Percentiles rank a stretch among this genome's conserved stretches.
phyloP scores from a whole-genome alignment of 2,329 filamentous ascomycete genomes.

The Penicillium sp. region DNA sequence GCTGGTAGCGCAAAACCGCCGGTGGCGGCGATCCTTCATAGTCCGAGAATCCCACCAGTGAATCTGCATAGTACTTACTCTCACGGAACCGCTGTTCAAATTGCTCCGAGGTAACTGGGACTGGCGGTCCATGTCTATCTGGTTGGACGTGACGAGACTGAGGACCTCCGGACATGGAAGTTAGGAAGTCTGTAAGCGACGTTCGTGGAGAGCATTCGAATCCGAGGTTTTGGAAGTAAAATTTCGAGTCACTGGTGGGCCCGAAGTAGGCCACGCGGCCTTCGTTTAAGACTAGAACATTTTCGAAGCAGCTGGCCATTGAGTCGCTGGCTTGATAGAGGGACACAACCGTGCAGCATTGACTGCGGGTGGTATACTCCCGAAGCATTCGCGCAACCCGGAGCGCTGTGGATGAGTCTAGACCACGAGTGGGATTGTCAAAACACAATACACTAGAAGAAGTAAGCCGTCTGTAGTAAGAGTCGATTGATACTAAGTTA shows the following conservation, averaged over 20 bases:
- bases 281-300: slow-evolving; percentile 63
- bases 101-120: neutral
- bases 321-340: slow-evolving; percentile 50
- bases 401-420: slow-evolving; percentile 53
- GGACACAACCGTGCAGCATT: slow-evolving; percentile 48
- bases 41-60: neutral
- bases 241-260: slow-evolving; percentile 51
- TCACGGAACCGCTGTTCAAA: slow-evolving; percentile 49
- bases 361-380: slow-evolving; percentile 31
- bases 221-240: slow-evolving; percentile 62
- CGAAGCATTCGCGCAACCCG: slow-evolving; percentile 54
- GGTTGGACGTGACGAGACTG: neutral
- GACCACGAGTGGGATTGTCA: slow-evolving; percentile 47
- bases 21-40: neutral
- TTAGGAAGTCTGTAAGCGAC: slow-evolving; percentile 63
- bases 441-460: slow-evolving; percentile 25
- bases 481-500: neutral
- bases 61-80: slow-evolving; percentile 35
- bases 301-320: slow-evolving; percentile 52
- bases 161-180: slow-evolving; percentile 52
- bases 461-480: neutral
- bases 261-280: slow-evolving; percentile 70
- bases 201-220: slow-evolving; percentile 61
- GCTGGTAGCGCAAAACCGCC: neutral
- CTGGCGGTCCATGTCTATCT: neutral